Evolutionary conservation across 2,329 filamentous ascomycete species (phyloP).

Genomic region (Cladophialophora chaetospira): DNA sequence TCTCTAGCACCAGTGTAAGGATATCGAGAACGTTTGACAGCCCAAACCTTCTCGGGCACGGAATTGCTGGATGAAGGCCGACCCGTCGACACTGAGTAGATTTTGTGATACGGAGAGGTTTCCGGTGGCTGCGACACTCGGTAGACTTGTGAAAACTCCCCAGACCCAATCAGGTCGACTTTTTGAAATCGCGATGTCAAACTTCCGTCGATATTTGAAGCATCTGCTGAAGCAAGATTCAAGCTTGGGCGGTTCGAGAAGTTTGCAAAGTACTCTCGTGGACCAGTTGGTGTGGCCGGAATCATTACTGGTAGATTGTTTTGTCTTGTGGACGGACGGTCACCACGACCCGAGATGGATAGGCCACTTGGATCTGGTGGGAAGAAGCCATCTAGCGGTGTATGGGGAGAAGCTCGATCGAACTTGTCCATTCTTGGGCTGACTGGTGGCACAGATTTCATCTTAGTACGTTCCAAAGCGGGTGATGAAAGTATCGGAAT

Average conservation of each 20-base stretch:
- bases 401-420: conserved; percentile 66
- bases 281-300: conserved; percentile 81
- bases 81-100: conserved; percentile 49
- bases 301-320: conserved; percentile 49
- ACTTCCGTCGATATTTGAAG: conserved; percentile 72
- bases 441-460: conserved; percentile 55
- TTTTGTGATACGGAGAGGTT: conserved; percentile 41
- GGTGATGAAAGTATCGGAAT: conserved; percentile 35
- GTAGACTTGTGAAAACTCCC: conserved; percentile 93
- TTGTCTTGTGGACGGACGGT: conserved; percentile 42
- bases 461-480: conserved; percentile 57
- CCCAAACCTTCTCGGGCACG: conserved; percentile 68
- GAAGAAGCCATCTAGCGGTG: conserved; percentile 72
- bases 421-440: conserved; percentile 63
- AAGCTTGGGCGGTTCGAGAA: conserved; percentile 65
- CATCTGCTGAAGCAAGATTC: conserved; percentile 69
- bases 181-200: conserved; percentile 76
- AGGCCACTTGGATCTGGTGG: conserved; percentile 80
- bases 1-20: conserved; percentile 77
- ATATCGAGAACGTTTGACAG: conserved; percentile 89
- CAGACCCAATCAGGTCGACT: conserved; percentile 77
- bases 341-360: conserved; percentile 70
- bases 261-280: conserved; percentile 58
- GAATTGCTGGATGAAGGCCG: conserved; percentile 57
- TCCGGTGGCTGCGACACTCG: conserved; percentile 61